Evolutionary conservation across 164 flowering plant species (phyloP).

Genomic region (Aristolochia californica): DNA sequence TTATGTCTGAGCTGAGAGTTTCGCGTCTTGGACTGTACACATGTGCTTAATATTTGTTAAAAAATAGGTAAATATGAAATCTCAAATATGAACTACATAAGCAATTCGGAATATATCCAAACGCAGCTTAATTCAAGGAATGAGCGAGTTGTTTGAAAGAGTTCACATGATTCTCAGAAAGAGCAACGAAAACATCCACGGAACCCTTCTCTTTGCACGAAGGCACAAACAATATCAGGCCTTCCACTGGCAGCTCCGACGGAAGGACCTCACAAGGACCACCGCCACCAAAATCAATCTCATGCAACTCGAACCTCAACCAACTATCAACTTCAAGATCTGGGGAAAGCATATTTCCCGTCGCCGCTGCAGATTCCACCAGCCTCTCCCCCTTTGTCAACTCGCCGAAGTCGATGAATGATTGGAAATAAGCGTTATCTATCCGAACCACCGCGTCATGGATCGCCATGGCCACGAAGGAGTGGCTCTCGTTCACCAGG

Average conservation of each 20-base stretch:
- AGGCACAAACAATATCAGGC: constrained; percentile 8
- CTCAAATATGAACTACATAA: too few relatives aligned
- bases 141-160: constrained; percentile 6
- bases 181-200: constrained; percentile 1
- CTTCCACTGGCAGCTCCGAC: constrained; percentile 8
- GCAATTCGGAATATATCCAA: neutral
- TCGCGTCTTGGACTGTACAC: too few relatives aligned
- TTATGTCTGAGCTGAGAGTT: too few relatives aligned
- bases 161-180: constrained; percentile 3
- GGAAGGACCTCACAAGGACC: constrained; percentile 11
- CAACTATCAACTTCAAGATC: constrained; percentile 13
- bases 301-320: constrained; percentile 10
- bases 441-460: constrained; percentile 6
- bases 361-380: neutral
- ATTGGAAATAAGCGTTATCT: constrained; percentile 10
- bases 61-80: too few relatives aligned
- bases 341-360: neutral
- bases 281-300: constrained; percentile 14
- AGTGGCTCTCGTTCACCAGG: constrained; percentile 5
- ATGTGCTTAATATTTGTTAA: too few relatives aligned
- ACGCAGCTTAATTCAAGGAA: constrained; percentile 1
- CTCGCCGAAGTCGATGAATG: constrained; percentile 14
- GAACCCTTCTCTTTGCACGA: constrained; percentile 4
- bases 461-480: constrained; percentile 7
- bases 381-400: constrained; percentile 3